A percentile compares a stretch with the other conserved stretches of the same genome.
Conservation (phyloP, 345 rosid genomes). For the Lumnitzera littorea region DNA sequence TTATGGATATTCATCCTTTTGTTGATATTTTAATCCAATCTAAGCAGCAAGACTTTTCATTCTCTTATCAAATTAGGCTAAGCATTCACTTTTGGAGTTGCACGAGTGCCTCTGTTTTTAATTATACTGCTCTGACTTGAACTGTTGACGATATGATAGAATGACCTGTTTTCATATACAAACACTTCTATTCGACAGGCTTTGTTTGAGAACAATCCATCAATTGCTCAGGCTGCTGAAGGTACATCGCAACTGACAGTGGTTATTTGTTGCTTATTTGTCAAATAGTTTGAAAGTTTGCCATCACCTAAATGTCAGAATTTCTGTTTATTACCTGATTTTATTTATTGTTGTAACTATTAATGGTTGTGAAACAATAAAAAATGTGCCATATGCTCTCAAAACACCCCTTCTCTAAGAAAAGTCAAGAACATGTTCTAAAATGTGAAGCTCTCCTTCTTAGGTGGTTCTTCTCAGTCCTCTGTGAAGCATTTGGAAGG, state of each 20-base stretch:
- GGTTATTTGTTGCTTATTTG: background rate
- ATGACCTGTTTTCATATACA: background rate
- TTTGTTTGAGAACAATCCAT: constrained; percentile 70
- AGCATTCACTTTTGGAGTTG: background rate
- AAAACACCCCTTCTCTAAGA: too few relatives aligned
- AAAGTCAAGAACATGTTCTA: too few relatives aligned
- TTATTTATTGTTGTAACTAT: too few relatives aligned
- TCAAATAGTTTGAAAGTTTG: too few relatives aligned
- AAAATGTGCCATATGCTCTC: too few relatives aligned
- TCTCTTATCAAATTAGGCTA: background rate
- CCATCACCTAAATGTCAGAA: too few relatives aligned
- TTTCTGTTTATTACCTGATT: too few relatives aligned
- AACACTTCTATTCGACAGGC: constrained; percentile 37
- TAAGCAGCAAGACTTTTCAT: background rate
- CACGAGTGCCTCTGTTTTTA: too few relatives aligned
- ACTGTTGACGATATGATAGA: background rate
- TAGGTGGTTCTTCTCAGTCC: constrained; percentile 24
- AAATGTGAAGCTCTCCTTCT: background rate
- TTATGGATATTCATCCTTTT: too few relatives aligned
- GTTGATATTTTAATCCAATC: too few relatives aligned
- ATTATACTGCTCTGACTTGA: too few relatives aligned
- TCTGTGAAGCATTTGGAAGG: constrained; percentile 23
- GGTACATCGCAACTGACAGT: constrained; percentile 27
- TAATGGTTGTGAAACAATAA: too few relatives aligned
- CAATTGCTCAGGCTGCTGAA: constrained; percentile 43